These are phyloP conservation scores for Tieghemostelium lacteum DNA, from an alignment of 78 protist genomes.

Conservation along the genomic window DNA sequence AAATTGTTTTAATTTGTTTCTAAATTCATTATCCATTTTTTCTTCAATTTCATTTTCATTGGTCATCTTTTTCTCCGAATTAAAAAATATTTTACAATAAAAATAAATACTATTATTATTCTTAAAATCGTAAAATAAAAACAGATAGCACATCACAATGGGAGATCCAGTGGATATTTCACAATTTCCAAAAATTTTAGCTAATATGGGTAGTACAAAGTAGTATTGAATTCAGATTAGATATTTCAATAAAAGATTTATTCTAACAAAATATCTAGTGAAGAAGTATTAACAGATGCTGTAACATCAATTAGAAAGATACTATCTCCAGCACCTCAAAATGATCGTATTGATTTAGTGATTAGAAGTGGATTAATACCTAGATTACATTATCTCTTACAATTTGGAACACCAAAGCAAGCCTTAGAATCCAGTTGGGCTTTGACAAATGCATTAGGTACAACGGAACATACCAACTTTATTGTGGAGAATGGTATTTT, in stretches of 20 bases:
- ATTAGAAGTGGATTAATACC: conserved; percentile 59
- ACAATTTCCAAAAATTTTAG: no score
- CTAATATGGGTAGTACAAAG: no score
- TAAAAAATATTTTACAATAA: no score
- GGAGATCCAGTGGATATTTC: no score
- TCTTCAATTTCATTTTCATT: neutral
- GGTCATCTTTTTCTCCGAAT: no score
- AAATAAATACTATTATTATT: no score
- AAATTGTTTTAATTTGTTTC: conserved; percentile 3
- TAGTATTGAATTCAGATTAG: no score
- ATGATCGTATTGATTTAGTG: conserved; percentile 56
- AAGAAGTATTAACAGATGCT: conserved; percentile 26
- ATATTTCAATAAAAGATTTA: no score
- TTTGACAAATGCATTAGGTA: conserved; percentile 97
- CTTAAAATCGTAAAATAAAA: no score
- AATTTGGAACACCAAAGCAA: conserved; percentile 6
- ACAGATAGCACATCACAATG: no score
- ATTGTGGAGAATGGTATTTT: conserved; percentile 94
- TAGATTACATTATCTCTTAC: conserved; percentile 47
- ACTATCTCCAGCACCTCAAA: conserved; percentile 26
- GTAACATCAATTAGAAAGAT: conserved; percentile 57
- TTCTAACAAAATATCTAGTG: no score
- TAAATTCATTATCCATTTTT: neutral
- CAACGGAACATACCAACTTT: conserved; percentile 88
- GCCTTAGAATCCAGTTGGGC: conserved; percentile 98